Evolutionary conservation across 2,329 filamentous ascomycete genomes (phyloP).

Genomic region (Fusarium sp.): DNA sequence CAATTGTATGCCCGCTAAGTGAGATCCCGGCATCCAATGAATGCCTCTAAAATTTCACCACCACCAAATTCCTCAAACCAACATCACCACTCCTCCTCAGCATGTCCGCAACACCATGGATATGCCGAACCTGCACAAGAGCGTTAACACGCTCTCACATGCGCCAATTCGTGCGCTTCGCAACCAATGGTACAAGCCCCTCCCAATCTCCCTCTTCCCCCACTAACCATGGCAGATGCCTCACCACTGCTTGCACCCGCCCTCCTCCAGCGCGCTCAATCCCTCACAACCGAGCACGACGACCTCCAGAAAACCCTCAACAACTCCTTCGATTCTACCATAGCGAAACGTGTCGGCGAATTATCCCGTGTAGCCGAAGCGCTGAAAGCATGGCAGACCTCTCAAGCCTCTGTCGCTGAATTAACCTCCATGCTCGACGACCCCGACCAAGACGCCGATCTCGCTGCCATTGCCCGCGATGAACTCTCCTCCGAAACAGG

Average conservation of each 20-base stretch:
- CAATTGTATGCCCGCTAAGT: slow-evolving; percentile 15
- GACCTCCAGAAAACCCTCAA: slow-evolving; percentile 61
- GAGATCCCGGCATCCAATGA: neutral
- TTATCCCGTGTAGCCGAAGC: slow-evolving; percentile 66
- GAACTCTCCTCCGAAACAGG: slow-evolving; percentile 76
- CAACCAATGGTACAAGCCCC: slow-evolving; percentile 42
- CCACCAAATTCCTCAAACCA: neutral
- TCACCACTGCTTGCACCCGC: slow-evolving; percentile 56
- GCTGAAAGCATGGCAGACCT: slow-evolving; percentile 66
- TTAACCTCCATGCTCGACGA: slow-evolving; percentile 59
- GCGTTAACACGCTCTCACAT: slow-evolving; percentile 38
- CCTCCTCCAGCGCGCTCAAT: slow-evolving; percentile 68
- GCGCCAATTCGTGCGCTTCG: slow-evolving; percentile 45
- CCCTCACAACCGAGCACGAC: slow-evolving; percentile 66
- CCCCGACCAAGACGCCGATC: slow-evolving; percentile 68
- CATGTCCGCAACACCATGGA: slow-evolving; percentile 50
- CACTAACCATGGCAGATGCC: slow-evolving; percentile 22
- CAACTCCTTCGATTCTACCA: slow-evolving; percentile 63
- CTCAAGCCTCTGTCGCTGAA: slow-evolving; percentile 63
- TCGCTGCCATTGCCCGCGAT: slow-evolving; percentile 80
- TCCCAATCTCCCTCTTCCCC: fast-evolving
- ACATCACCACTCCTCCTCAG: slow-evolving; percentile 12
- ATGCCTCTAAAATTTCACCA: slow-evolving; percentile 35
- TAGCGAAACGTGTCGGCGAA: slow-evolving; percentile 69
- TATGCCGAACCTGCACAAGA: slow-evolving; percentile 49